Base-by-base conservation (phyloP, 2,329 filamentous ascomycete species). In the Fusarium ambrosium region DNA sequence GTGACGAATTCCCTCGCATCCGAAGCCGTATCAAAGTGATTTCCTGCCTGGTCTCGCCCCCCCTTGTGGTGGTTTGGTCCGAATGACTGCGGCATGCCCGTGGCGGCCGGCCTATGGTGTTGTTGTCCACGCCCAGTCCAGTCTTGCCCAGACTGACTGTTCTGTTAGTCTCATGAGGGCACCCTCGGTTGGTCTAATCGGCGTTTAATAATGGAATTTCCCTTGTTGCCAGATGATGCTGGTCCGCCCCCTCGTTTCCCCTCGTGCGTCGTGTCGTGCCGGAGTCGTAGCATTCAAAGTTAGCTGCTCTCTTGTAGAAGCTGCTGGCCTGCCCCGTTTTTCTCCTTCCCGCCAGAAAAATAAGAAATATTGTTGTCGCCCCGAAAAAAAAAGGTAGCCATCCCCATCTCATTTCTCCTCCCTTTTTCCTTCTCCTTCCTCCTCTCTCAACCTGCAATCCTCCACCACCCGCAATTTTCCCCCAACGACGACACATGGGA, bases 331-430 rank as follows among this genome's bases (percentile, higher is more conserved):
- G 86, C 85, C 86, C 86, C 86, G 84, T 84, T 87, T 87, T 87
- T 87, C 81, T 81, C 80, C 70, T 80, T 78, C 77, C 77, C 81
- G 82, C 80, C 82, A 81, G 83, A 83, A 84, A 84, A 83, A 84
- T 82, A 83, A 85, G 83, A 83, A 84, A 84, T 82, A 77, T 82
- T 83, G 81, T 82, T 82, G 74, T 78, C 78, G 81, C 80, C 81
- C 84, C 68, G 79, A 85, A 87, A 86, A 86, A 87, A 87, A 86
- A 86, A 84, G 82, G 85, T 85, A 87, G 84, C 84, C 85, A 87
- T 89, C 86, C 85, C 86, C 85, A 84, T 83, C 75, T 77, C 77
- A 72, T 77, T 70, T 77, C 68, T 73, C 74, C 70, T 77, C 72
- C 76, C 70, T 68, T 74, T 77, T 78, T 73, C 63, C 70, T 68